Conservation (phyloP, 164 flowering plant species). For the Vitis rupestris region DNA sequence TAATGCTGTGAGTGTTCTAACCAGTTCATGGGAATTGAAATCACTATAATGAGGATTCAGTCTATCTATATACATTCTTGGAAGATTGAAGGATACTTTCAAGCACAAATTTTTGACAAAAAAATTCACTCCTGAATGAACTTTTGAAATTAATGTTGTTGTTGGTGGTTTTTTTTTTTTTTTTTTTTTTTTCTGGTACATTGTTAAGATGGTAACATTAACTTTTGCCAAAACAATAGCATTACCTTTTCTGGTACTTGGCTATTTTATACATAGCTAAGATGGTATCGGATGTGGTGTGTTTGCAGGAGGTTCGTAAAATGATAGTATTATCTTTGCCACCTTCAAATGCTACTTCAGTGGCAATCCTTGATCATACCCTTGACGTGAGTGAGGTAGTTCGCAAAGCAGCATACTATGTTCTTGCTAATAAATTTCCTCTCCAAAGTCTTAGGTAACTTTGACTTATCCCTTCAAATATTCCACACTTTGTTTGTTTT, state of each 20-base stretch:
- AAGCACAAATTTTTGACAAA: no score
- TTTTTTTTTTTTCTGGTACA: no score
- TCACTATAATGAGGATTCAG: neutral
- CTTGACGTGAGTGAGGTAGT: constrained; percentile 87
- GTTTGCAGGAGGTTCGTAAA: constrained; percentile 87
- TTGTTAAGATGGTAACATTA: no score
- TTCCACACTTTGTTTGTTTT: neutral
- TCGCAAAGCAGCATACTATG: constrained; percentile 81
- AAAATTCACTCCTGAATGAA: no score
- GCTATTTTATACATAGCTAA: no score
- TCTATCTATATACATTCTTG: neutral
- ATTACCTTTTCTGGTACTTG: no score
- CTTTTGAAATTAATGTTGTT: no score
- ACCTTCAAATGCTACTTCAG: constrained; percentile 65
- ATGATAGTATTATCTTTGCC: constrained; percentile 79
- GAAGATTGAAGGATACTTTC: no score
- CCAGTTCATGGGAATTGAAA: neutral
- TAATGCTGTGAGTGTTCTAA: constrained; percentile 55
- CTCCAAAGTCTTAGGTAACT: constrained; percentile 88
- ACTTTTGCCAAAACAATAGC: no score
- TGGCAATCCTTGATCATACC: constrained; percentile 67
- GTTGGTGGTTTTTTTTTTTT: no score
- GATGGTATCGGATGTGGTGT: neutral
- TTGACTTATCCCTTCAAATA: neutral
- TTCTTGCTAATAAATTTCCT: constrained; percentile 85